Evolutionary conservation across 257 asterid species (phyloP), one percentile per base, ranked within the genome.

Genomic region (Solanum stenotomum): DNA sequence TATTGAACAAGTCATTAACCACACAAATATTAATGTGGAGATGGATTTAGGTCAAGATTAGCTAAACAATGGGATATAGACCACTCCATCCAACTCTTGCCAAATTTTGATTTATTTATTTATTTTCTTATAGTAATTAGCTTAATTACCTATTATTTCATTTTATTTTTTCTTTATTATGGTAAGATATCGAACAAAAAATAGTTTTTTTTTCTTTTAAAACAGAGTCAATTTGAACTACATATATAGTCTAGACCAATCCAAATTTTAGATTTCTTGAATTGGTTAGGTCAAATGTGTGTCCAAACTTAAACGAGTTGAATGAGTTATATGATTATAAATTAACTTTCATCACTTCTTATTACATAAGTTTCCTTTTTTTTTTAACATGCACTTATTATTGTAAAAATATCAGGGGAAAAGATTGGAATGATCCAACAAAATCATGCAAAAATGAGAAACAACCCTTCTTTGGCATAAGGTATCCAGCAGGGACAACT

Each of bases 401-500:
- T 59, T 29, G 38, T 2, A 76, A 79, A 61, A 82, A 20, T 74
- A 74, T 2, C 59, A 96, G 98, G 89, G 99, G 99, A 14, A 90
- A 82, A 74, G 99, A 96, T 5, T 96, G 99, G 99, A 91, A 89
- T 18, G 89, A 91, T 70, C 93, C 97, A 61, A 88, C 92, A 79
- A 92, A 88, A 23, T 91, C 98, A 14, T 96, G 99, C 52, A 94
- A 93, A 27, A 88, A 93, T n/a, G 92, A 96, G 86, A 92, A 87
- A 46, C 90, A 90, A 33, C 98, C 99, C 27, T 94, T 88, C 90
- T 90, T 92, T 16, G 96, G 95, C 14, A 29, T 87, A 9, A 91
- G 74, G 33, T 95, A 96, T 87, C 98, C 98, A 18, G 94, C 94
- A 40, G 93, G 96, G 5, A 91, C 93, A 49, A 95, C 95, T 14